Evolutionary conservation across 306 rosid species (phyloP).

Genomic region (Cicer arietinum): DNA sequence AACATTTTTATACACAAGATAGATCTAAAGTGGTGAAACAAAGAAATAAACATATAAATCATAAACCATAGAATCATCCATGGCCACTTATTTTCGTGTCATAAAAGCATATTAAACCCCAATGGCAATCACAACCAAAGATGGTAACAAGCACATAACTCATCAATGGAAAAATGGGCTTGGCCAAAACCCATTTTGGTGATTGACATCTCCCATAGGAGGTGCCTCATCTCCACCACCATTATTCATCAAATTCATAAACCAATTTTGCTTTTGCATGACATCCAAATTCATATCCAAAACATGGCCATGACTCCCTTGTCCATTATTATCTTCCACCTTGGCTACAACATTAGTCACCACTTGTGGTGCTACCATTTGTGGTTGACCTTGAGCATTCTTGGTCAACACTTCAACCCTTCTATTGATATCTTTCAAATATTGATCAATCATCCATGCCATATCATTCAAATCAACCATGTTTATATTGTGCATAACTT

Average conservation of each 20-base stretch:
- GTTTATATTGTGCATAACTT: constrained; percentile 45
- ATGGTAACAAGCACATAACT: background rate
- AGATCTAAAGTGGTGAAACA: constrained; percentile 1
- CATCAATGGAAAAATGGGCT: constrained; percentile 48
- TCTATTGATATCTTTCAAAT: constrained; percentile 52
- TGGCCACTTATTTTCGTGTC: constrained; percentile 36
- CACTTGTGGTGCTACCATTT: constrained; percentile 29
- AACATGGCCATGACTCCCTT: constrained; percentile 31
- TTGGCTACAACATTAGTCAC: constrained; percentile 29
- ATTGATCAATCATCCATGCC: constrained; percentile 54
- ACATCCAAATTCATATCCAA: constrained; percentile 41
- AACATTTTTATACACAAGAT: constrained; percentile 18
- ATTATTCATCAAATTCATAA: constrained; percentile 45
- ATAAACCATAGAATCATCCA: constrained; percentile 5
- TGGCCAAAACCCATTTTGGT: constrained; percentile 49
- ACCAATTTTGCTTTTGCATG: constrained; percentile 50
- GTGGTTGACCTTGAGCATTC: constrained; percentile 40
- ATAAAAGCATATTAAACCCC: background rate
- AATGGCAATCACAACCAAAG: background rate
- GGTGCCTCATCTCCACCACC: constrained; percentile 44
- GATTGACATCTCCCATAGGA: constrained; percentile 41
- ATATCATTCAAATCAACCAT: constrained; percentile 54
- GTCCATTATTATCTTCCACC: constrained; percentile 40
- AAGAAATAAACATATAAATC: constrained; percentile 16
- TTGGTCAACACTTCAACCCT: constrained; percentile 47